These are phyloP conservation scores for Corniculantispora saksenae DNA, from an alignment of 2,329 filamentous ascomycete genomes.

Conservation along the genomic window DNA sequence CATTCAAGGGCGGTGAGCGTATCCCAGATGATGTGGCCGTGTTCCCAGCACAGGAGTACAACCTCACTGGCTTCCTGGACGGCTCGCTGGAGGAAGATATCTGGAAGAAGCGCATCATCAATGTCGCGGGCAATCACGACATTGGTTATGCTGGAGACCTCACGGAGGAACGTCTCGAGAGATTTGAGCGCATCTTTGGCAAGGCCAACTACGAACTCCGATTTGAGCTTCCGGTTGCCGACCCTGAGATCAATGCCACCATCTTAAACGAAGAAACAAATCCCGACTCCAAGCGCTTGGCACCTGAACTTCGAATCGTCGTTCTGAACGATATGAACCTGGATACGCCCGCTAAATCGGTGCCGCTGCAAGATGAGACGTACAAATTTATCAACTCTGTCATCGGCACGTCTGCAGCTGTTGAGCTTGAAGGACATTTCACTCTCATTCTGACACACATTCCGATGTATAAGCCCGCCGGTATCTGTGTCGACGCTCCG, in stretches of 20 bases:
- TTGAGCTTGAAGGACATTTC: slow-evolving; percentile 64
- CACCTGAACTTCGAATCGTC: slow-evolving; percentile 76
- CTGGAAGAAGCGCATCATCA: slow-evolving; percentile 81
- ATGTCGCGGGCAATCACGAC: slow-evolving; percentile 93
- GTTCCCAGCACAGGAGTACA: slow-evolving; percentile 51
- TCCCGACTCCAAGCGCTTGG: slow-evolving; percentile 47
- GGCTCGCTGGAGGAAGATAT: slow-evolving; percentile 43
- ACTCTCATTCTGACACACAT: slow-evolving; percentile 91
- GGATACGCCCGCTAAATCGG: slow-evolving; percentile 73
- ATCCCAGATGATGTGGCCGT: slow-evolving; percentile 59
- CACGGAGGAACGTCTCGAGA: slow-evolving; percentile 68
- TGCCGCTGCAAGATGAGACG: slow-evolving; percentile 70
- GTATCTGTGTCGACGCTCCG: slow-evolving; percentile 81
- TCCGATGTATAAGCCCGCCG: slow-evolving; percentile 79
- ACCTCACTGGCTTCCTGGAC: slow-evolving; percentile 51
- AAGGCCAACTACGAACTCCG: slow-evolving; percentile 87
- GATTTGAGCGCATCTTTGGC: slow-evolving; percentile 85
- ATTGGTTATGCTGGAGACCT: slow-evolving; percentile 95
- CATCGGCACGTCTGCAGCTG: slow-evolving; percentile 62
- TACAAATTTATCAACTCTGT: slow-evolving; percentile 75
- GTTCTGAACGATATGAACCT: slow-evolving; percentile 93
- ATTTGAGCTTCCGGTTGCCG: slow-evolving; percentile 59
- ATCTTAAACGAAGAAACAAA: slow-evolving; percentile 45
- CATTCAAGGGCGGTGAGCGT: slow-evolving; percentile 69
- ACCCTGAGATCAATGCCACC: slow-evolving; percentile 40